Evolutionary conservation across 345 rosid genomes (phyloP).

Genomic region (Eucalyptus lansdowneana): DNA sequence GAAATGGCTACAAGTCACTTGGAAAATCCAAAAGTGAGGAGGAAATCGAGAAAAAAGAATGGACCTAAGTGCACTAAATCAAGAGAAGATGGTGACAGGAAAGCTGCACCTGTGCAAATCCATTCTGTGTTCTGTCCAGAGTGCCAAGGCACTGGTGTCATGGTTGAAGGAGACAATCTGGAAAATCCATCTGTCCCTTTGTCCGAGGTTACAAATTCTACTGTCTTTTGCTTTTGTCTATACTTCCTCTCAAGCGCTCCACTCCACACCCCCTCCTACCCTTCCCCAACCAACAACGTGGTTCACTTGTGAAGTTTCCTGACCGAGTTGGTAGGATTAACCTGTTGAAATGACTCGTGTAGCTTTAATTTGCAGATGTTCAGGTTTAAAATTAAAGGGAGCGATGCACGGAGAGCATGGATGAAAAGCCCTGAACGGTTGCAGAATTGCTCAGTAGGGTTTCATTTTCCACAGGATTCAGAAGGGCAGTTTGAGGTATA

Average conservation of each 20-base stretch:
- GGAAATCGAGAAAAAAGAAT: conserved; percentile 44
- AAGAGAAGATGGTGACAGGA: conserved; percentile 13
- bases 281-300: background rate
- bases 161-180: conserved; percentile 37
- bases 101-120: conserved; percentile 17
- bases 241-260: background rate
- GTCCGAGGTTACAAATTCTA: conserved; percentile 49
- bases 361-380: conserved; percentile 44
- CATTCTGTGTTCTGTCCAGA: conserved; percentile 77
- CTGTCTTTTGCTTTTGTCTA: background rate
- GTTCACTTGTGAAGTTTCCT: background rate
- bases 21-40: conserved; percentile 21
- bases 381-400: conserved; percentile 54
- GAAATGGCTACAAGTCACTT: conserved; percentile 39
- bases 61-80: conserved; percentile 20
- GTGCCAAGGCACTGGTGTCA: conserved; percentile 84
- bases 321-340: background rate
- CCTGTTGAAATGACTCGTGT: background rate
- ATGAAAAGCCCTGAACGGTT: conserved; percentile 68
- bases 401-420: conserved; percentile 81
- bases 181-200: conserved; percentile 57
- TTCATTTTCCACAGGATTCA: conserved; percentile 43
- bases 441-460: conserved; percentile 73
- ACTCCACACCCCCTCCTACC: background rate
- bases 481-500: conserved; percentile 36